These are phyloP conservation scores for Arthromyces matolae DNA, from an alignment of 768 basidiomycete genomes.

Conservation along the genomic window DNA sequence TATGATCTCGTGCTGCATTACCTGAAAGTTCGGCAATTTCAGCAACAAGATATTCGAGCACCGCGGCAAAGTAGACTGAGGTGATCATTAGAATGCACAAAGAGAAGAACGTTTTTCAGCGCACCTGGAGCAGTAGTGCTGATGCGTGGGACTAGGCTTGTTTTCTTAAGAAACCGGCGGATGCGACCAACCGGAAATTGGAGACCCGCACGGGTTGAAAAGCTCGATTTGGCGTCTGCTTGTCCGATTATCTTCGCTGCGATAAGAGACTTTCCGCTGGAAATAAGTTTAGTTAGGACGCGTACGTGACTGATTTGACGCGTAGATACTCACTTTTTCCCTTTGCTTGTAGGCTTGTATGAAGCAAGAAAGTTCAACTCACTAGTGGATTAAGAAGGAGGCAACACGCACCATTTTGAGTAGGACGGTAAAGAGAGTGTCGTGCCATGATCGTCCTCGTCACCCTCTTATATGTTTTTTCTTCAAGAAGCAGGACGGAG, in stretches of 20 bases:
- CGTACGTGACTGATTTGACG: background rate
- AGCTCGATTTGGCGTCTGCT: conserved; percentile 62
- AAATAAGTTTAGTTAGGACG: conserved; percentile 9
- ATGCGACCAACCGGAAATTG: conserved; percentile 84
- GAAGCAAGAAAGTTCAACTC: background rate
- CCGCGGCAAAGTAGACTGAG: conserved; percentile 77
- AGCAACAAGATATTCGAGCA: conserved; percentile 83
- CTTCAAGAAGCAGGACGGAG: conserved; percentile 13
- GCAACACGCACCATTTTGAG: too few relatives aligned
- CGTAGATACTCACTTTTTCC: conserved; percentile 42
- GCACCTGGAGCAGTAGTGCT: conserved; percentile 65
- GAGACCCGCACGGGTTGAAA: conserved; percentile 59
- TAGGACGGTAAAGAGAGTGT: too few relatives aligned
- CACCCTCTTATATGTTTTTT: conserved; percentile 8
- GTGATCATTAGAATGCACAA: conserved; percentile 1
- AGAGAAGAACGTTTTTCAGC: conserved; percentile 11
- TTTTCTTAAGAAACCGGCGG: conserved; percentile 70
- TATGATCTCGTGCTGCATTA: conserved; percentile 73
- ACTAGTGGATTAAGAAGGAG: background rate
- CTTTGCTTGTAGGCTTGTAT: conserved; percentile 47
- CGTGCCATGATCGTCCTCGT: background rate
- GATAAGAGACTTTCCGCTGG: conserved; percentile 18
- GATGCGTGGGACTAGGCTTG: conserved; percentile 69
- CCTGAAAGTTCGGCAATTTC: conserved; percentile 87
- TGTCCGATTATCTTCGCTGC: conserved; percentile 38